Evolutionary conservation across 805 yeast species (phyloP).

Genomic region (Candida vaughaniae): DNA sequence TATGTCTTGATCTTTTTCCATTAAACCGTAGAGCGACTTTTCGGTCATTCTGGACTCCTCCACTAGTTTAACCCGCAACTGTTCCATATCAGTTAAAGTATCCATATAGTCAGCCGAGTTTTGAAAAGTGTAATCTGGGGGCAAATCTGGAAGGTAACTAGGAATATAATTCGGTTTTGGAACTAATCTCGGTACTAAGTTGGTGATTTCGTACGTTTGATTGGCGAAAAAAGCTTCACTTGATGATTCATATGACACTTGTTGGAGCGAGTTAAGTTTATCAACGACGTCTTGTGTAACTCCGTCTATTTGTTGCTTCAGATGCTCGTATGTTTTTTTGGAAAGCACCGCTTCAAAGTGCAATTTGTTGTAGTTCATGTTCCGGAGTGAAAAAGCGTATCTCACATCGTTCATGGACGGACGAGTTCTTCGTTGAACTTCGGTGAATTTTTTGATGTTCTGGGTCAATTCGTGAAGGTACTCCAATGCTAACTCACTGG

Average conservation of each 20-base stretch:
- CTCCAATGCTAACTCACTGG: constrained; percentile 26
- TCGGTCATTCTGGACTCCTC: constrained; percentile 83
- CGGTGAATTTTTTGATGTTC: constrained; percentile 50
- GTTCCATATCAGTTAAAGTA: constrained; percentile 65
- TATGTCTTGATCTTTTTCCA: constrained; percentile 32
- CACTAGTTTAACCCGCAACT: constrained; percentile 68
- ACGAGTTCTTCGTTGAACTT: constrained; percentile 58
- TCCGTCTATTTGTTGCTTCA: constrained; percentile 9
- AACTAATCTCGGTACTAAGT: constrained; percentile 53
- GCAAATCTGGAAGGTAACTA: constrained; percentile 79
- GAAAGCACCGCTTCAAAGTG: constrained; percentile 31
- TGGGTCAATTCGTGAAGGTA: constrained; percentile 36
- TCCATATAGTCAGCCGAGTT: constrained; percentile 69
- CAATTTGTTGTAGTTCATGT: constrained; percentile 40
- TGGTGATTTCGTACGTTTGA: constrained; percentile 49
- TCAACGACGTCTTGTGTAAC: constrained; percentile 11
- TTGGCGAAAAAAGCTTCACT: constrained; percentile 54
- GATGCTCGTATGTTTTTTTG: constrained; percentile 16
- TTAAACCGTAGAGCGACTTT: constrained; percentile 64
- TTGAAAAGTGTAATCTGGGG: constrained; percentile 91
- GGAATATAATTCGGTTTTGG: constrained; percentile 54
- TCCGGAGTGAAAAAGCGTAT: constrained; percentile 43
- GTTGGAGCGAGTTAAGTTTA: constrained; percentile 17
- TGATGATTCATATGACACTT: constrained; percentile 29
- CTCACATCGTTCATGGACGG: constrained; percentile 54